Percentiles rank a stretch among this genome's conserved stretches.
These are phyloP conservation scores for Gastrolobium villosum DNA, from an alignment of 306 rosid genomes.

Conservation along the genomic window DNA sequence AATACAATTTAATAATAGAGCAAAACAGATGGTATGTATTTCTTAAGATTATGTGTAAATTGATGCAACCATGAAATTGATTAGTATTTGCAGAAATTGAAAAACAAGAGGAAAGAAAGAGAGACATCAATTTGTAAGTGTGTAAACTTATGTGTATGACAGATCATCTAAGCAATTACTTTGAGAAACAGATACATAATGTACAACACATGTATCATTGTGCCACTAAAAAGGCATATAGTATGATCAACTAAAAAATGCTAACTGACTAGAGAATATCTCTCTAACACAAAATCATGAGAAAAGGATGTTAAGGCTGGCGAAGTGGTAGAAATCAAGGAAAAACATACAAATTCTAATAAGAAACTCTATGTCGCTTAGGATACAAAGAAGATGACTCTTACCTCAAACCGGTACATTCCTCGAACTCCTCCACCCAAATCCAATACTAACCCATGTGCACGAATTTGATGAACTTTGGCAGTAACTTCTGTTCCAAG, in stretches of 20 bases:
- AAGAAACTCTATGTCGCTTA: neutral
- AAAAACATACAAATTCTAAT: neutral
- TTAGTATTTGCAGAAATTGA: constrained; percentile 26
- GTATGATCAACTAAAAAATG: neutral
- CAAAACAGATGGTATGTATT: neutral
- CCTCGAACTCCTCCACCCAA: constrained; percentile 88
- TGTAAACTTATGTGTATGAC: neutral
- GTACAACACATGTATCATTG: constrained; percentile 7
- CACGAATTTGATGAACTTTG: constrained; percentile 79
- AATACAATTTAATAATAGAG: neutral
- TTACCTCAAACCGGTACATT: constrained; percentile 90
- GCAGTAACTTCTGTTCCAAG: constrained; percentile 78
- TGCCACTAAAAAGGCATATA: neutral
- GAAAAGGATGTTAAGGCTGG: constrained; percentile 15
- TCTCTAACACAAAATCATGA: constrained; percentile 17
- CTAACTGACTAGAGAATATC: constrained; percentile 22
- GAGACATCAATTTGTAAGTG: neutral
- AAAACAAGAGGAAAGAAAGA: neutral
- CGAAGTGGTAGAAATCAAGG: neutral
- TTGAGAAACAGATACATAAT: neutral
- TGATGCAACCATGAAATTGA: constrained; percentile 6
- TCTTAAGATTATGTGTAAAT: constrained; percentile 5
- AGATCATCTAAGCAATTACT: constrained; percentile 35
- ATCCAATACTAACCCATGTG: constrained; percentile 88
- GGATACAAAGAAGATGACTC: constrained; percentile 16